phyloP scores from a whole-genome alignment of 140 eudicot genomes.

The Stevia rebaudiana region DNA sequence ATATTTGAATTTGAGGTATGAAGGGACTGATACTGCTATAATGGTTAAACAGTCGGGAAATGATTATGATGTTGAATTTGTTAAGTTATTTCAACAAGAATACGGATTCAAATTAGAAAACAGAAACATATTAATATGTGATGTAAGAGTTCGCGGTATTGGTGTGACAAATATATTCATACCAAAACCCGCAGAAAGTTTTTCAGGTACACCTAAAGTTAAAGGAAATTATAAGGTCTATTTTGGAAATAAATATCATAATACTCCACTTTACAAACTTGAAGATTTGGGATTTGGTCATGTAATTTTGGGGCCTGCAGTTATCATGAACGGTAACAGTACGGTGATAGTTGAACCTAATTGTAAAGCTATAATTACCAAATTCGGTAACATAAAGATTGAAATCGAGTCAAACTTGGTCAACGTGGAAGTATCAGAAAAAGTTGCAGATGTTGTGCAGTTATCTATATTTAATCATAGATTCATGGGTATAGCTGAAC shows the following conservation, averaged over 20 bases:
- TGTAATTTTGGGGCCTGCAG: conserved; percentile 64
- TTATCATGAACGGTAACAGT: conserved; percentile 96
- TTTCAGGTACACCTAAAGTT: conserved; percentile 44
- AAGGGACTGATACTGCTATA: conserved; percentile 95
- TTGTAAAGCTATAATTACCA: conserved; percentile 75
- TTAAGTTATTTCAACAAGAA: conserved; percentile 71
- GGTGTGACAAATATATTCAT: conserved; percentile 89
- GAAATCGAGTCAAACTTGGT: conserved; percentile 47
- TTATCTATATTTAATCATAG: conserved; percentile 90
- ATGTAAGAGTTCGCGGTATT: conserved; percentile 91
- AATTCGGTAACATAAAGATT: conserved; percentile 84
- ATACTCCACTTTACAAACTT: conserved; percentile 74
- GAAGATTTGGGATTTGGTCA: conserved; percentile 77
- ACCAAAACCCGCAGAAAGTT: conserved; percentile 47
- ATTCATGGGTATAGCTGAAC: conserved; percentile 99
- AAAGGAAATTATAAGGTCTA: conserved; percentile 52
- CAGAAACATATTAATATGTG: conserved; percentile 73
- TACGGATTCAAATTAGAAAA: conserved; percentile 87
- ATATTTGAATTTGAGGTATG: conserved; percentile 74
- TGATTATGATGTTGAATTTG: conserved; percentile 72
- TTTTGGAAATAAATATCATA: conserved; percentile 58
- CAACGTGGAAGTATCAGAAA: conserved; percentile 41
- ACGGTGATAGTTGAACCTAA: conserved; percentile 89
- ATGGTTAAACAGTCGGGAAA: conserved; percentile 67
- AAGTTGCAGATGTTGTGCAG: conserved; percentile 92